These are phyloP conservation scores for Colletotrichum agaves DNA, from an alignment of 2,329 filamentous ascomycete species.

Conservation along the genomic window DNA sequence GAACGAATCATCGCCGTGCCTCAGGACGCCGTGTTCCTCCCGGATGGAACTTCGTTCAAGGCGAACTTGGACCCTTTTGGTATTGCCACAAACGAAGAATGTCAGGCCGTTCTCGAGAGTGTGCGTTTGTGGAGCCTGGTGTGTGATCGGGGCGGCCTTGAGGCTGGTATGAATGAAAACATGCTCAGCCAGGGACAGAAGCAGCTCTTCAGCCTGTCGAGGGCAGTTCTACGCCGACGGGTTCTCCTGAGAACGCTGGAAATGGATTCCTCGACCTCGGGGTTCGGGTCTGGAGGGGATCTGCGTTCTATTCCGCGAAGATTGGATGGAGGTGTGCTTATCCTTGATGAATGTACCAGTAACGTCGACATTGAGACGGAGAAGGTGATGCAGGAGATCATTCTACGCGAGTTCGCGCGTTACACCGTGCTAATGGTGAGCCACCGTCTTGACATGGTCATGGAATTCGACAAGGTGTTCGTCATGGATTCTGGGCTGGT, in stretches of 20 bases:
- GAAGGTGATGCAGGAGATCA: neutral
- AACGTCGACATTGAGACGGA: constrained; percentile 1
- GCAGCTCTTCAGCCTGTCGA: constrained; percentile 71
- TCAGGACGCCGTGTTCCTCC: constrained; percentile 65
- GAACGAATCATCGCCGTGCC: constrained; percentile 62
- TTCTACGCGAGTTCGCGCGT: neutral
- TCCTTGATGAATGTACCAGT: neutral
- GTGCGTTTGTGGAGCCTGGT: constrained; percentile 50
- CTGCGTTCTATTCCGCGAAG: too few relatives aligned
- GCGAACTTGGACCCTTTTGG: constrained; percentile 56
- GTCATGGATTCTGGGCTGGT: constrained; percentile 1
- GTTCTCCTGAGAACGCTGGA: too few relatives aligned
- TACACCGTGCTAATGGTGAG: neutral
- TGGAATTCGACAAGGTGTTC: neutral
- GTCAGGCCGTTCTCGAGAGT: constrained; percentile 47
- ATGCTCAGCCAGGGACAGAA: constrained; percentile 68
- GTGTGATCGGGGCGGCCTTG: constrained; percentile 47
- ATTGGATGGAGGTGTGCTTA: too few relatives aligned
- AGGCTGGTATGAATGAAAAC: constrained; percentile 55
- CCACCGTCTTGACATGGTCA: neutral
- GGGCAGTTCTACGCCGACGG: constrained; percentile 62
- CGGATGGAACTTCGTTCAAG: constrained; percentile 52
- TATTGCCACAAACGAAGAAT: constrained; percentile 46
- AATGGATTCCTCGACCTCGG: too few relatives aligned
- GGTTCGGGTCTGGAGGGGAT: too few relatives aligned